These are phyloP conservation scores for Diplodia scrobiculata DNA, from an alignment of 2,329 filamentous ascomycete species.

Conservation along the genomic window DNA sequence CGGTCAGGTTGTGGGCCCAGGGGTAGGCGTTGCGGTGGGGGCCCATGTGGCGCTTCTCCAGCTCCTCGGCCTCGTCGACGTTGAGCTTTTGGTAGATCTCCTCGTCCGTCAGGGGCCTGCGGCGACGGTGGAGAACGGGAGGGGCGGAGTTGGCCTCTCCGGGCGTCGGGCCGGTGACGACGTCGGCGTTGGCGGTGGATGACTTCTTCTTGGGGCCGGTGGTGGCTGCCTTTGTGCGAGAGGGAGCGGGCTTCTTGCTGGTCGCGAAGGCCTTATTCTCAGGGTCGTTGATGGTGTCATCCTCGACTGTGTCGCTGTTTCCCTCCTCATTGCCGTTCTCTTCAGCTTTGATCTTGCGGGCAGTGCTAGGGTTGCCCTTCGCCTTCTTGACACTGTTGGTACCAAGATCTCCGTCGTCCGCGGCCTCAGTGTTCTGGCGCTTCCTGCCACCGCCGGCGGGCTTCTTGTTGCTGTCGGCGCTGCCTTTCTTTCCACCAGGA, in stretches of 20 bases:
- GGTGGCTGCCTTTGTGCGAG: neutral
- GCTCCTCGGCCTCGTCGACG: neutral
- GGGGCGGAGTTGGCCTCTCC: constrained; percentile 1
- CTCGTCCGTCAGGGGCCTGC: neutral
- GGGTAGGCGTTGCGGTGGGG: neutral
- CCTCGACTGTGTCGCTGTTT: neutral
- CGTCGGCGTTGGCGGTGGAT: neutral
- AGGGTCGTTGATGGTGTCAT: neutral
- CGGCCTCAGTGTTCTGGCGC: neutral
- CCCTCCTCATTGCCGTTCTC: constrained; percentile 23
- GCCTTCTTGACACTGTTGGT: neutral
- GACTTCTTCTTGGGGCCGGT: neutral
- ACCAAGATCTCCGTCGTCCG: neutral
- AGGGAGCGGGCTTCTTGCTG: constrained; percentile 11
- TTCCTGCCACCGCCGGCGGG: constrained; percentile 18
- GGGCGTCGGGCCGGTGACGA: constrained; percentile 8
- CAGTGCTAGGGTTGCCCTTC: constrained; percentile 3
- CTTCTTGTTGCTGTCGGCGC: constrained; percentile 25
- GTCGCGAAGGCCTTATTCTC: constrained; percentile 29
- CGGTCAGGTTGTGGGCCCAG: neutral
- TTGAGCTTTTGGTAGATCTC: constrained; percentile 5
- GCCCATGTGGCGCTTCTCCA: too few relatives aligned
- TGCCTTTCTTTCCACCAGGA: neutral
- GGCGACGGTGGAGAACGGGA: neutral
- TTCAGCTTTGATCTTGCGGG: constrained; percentile 22